Base-by-base conservation (phyloP, 495 filamentous ascomycete genomes). In the Penicillium malachiteum region DNA sequence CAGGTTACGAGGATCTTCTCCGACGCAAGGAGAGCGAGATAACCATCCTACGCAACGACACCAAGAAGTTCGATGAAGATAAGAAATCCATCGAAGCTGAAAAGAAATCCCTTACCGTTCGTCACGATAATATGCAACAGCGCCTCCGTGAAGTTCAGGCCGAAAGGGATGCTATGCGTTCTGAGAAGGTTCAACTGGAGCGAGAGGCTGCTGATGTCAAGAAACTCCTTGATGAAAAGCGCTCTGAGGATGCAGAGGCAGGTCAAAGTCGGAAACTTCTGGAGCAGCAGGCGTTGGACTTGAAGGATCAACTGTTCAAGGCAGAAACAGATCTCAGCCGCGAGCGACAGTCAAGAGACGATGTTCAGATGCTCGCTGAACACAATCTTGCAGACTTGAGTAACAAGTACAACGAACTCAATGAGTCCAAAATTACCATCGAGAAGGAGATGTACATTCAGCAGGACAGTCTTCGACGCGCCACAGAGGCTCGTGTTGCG, bases 401-500 rank as follows among this genome's bases (percentile, higher is more conserved):
- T 62, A 84, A 92, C 17, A 92, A 97, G 54, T 96, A 87, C 62
- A 82, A 92, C 32, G 81, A 81, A n/a, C 78, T 98, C 12, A 96
- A 96, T 58, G 91, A 96, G 37, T 87, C 92, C 5, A 98, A 98
- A 71, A 96, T 97, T 60, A 94, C 81, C 38, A 97, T 98, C 51
- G 94, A 98, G 68, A 97, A 96, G 70, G 95, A 97, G 70, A 91
- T 98, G 72, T 97, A 97, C 67, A 85, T 88, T n/a, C 94, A 97
- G 62, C 92, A 97, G 69, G 94, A 98, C 66, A 89, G 88, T 12
- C 83, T 97, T 43, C 88, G 94, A 17, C 88, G 94, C 16, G 88
- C 92, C 8, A 89, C 88, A 39, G 91, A 96, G 71, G 87, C 87
- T 31, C 83, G 91, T 10, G 74, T 86, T 9, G 78, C 81, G 16